These are phyloP conservation scores for Reticulascus tulasneorum DNA, from an alignment of 2,329 filamentous ascomycete genomes.

Conservation along the genomic window DNA sequence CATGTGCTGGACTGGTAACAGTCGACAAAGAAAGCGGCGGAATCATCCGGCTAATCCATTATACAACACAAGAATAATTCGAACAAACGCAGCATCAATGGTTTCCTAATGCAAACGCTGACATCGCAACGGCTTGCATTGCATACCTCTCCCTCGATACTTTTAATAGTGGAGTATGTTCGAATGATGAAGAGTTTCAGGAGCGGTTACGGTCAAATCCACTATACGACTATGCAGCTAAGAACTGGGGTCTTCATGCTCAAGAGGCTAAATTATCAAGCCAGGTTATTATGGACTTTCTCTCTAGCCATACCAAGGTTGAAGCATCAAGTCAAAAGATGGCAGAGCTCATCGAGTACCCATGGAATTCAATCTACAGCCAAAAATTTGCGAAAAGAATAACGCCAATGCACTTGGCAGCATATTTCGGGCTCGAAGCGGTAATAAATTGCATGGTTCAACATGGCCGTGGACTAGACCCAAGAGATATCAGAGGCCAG, in stretches of 20 bases:
- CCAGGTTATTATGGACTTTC: conserved; percentile 7
- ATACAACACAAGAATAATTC: conserved; percentile 37
- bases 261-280: conserved; percentile 3
- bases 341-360: background rate
- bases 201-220: conserved; percentile 15
- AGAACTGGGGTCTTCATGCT: conserved; percentile 28
- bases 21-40: conserved; percentile 27
- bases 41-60: conserved; percentile 33
- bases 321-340: conserved; percentile 9
- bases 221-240: conserved; percentile 23
- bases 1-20: conserved; percentile 32
- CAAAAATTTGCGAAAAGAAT: no score
- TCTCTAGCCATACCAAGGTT: conserved; percentile 12
- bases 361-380: background rate
- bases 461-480: background rate
- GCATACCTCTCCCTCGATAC: conserved; percentile 21
- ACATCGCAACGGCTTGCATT: conserved; percentile 12
- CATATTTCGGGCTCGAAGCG: background rate
- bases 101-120: conserved; percentile 5
- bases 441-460: background rate
- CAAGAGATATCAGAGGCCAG: background rate
- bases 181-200: conserved; percentile 14
- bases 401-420: background rate
- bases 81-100: conserved; percentile 11
- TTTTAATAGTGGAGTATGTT: conserved; percentile 17